Evolutionary conservation across 345 rosid species (phyloP).

Genomic region (Kandelia obovata): DNA sequence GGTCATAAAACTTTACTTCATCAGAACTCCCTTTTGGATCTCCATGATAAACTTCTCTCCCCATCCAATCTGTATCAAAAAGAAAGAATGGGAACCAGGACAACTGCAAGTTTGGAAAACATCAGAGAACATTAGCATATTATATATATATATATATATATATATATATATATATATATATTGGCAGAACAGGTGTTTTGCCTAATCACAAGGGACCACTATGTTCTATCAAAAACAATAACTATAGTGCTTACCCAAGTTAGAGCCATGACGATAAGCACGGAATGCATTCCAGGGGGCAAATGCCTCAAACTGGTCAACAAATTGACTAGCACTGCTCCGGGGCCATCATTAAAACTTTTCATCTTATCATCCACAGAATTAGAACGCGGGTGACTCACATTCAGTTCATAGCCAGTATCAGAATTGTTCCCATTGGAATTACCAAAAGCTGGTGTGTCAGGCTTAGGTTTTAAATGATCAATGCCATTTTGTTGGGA

Average conservation of each 20-base stretch:
- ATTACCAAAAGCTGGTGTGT: constrained; percentile 21
- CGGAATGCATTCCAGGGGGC: constrained; percentile 90
- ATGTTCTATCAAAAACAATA: neutral
- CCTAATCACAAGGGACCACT: neutral
- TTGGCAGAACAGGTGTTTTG: constrained; percentile 4
- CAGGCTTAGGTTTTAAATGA: constrained; percentile 42
- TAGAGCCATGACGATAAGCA: constrained; percentile 90
- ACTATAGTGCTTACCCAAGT: constrained; percentile 70
- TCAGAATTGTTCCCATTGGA: constrained; percentile 35
- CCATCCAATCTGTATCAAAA: constrained; percentile 99
- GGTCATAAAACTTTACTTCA: constrained; percentile 59
- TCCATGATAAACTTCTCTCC: constrained; percentile 95
- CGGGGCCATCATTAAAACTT: constrained; percentile 68
- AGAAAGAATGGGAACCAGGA: constrained; percentile 99
- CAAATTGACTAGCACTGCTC: constrained; percentile 83
- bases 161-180: no score
- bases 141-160: no score
- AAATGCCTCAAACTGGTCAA: constrained; percentile 94
- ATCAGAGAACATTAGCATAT: no score
- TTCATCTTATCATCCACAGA: constrained; percentile 42
- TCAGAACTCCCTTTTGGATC: constrained; percentile 62
- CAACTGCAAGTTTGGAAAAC: constrained; percentile 41
- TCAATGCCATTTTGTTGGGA: constrained; percentile 42
- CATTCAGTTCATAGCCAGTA: constrained; percentile 35
- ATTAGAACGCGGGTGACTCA: constrained; percentile 31